Evolutionary conservation across 352 stramenopile genomes (phyloP).

Genomic region (Globisporangium abappressorium): DNA sequence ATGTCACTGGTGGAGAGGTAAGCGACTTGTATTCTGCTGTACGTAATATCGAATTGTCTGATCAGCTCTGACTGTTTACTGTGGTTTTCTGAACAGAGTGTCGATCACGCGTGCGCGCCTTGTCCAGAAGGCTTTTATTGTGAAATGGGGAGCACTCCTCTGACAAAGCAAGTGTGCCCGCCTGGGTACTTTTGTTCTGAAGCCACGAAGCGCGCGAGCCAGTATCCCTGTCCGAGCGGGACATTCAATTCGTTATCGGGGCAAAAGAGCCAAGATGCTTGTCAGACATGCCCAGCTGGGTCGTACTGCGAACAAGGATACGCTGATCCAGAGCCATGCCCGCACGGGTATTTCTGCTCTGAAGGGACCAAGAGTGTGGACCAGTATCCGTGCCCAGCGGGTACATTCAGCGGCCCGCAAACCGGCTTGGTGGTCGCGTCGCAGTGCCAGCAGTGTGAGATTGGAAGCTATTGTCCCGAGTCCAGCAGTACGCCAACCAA

Average conservation of each 20-base stretch:
- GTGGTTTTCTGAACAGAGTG: constrained; percentile 37
- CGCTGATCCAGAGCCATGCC: constrained; percentile 49
- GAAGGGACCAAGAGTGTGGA: constrained; percentile 54
- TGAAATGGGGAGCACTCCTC: constrained; percentile 65
- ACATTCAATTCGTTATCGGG: constrained; percentile 70
- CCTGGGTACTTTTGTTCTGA: constrained; percentile 68
- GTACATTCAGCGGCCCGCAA: constrained; percentile 74
- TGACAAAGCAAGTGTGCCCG: constrained; percentile 64
- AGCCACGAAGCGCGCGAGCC: constrained; percentile 54
- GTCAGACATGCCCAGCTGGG: constrained; percentile 52
- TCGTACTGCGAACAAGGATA: constrained; percentile 63
- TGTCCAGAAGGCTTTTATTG: constrained; percentile 81
- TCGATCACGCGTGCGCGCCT: constrained; percentile 68
- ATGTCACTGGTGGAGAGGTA: constrained; percentile 76
- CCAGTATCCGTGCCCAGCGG: constrained; percentile 85
- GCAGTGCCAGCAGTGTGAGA: constrained; percentile 52
- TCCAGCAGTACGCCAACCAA: constrained; percentile 58
- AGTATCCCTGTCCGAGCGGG: constrained; percentile 85
- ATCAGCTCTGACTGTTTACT: not conserved
- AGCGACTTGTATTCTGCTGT: not conserved
- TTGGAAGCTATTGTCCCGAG: constrained; percentile 85
- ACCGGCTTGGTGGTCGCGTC: constrained; percentile 46
- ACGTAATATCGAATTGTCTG: not conserved
- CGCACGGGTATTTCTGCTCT: constrained; percentile 81
- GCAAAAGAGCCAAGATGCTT: constrained; percentile 50